A percentile compares a stretch with the other conserved stretches of the same genome.
Conservation (phyloP, 805 yeast genomes). For the Starmerella kuoi region DNA sequence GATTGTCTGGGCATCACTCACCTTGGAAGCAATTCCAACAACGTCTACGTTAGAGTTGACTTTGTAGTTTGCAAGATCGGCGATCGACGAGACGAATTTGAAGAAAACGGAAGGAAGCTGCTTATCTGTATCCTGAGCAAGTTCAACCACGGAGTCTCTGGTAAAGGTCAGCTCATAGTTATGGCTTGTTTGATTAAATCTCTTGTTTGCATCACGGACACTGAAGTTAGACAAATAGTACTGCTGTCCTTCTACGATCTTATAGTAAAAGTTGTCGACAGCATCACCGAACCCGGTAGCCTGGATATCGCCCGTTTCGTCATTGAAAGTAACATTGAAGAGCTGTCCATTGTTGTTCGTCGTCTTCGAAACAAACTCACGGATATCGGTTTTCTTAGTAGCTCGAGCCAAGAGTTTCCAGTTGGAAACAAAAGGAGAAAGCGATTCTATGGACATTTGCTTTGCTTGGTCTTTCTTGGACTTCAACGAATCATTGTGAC, state of each 20-base stretch:
- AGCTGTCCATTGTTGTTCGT: conserved; percentile 64
- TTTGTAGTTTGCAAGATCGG: conserved; percentile 36
- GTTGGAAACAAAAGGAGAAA: conserved; percentile 78
- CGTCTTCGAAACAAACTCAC: conserved; percentile 53
- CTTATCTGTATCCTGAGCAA: conserved; percentile 40
- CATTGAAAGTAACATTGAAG: conserved; percentile 76
- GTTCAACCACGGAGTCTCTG: conserved; percentile 63
- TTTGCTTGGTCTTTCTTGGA: neutral
- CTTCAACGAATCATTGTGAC: neutral
- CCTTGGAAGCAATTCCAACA: conserved; percentile 70
- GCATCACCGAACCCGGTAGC: conserved; percentile 88
- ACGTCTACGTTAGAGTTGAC: conserved; percentile 65
- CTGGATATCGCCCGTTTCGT: conserved; percentile 90
- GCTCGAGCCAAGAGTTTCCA: conserved; percentile 95
- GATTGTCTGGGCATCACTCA: conserved; percentile 63
- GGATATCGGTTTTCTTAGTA: conserved; percentile 72
- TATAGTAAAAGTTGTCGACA: conserved; percentile 65
- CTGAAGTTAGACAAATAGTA: conserved; percentile 77
- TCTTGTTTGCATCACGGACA: conserved; percentile 71
- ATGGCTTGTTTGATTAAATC: conserved; percentile 70
- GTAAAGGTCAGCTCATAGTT: conserved; percentile 80
- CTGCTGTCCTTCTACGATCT: conserved; percentile 77
- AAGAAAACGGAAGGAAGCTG: conserved; percentile 61
- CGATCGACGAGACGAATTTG: conserved; percentile 57
- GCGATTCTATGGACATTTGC: conserved; percentile 16